Evolutionary conservation across 2,329 filamentous ascomycete species (phyloP).

Genomic region (Didymella pomorum): DNA sequence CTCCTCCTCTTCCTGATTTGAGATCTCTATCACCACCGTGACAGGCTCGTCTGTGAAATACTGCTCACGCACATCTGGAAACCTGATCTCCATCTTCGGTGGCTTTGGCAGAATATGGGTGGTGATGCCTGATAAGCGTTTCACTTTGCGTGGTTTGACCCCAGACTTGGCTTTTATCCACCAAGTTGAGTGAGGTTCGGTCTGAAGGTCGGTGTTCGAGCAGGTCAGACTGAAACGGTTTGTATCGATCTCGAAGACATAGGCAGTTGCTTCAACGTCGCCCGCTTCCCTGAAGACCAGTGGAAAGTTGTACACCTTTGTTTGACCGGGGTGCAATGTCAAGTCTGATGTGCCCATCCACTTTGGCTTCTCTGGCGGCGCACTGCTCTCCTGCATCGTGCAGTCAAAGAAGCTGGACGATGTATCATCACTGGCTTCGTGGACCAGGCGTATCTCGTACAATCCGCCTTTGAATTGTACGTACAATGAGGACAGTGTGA

Average conservation of each 20-base stretch:
- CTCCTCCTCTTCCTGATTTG: slow-evolving; percentile 84
- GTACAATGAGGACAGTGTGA: slow-evolving; percentile 59
- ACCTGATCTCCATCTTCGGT: slow-evolving; percentile 83
- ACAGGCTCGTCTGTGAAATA: slow-evolving; percentile 88
- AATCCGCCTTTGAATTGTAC: slow-evolving; percentile 62
- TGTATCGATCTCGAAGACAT: slow-evolving; percentile 69
- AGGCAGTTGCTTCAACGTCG: slow-evolving; percentile 71
- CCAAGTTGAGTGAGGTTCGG: slow-evolving; percentile 40
- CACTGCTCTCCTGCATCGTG: slow-evolving; percentile 38
- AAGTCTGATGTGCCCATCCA: slow-evolving; percentile 69
- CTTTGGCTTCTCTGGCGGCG: slow-evolving; percentile 43
- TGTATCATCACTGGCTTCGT: slow-evolving; percentile 27
- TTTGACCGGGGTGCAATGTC: slow-evolving; percentile 71
- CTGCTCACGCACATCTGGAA: slow-evolving; percentile 69
- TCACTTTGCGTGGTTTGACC: slow-evolving; percentile 41
- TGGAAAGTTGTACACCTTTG: slow-evolving; percentile 73
- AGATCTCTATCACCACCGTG: slow-evolving; percentile 70
- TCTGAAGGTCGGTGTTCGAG: slow-evolving; percentile 59
- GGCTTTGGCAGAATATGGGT: slow-evolving; percentile 86
- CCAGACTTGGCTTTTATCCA: slow-evolving; percentile 41
- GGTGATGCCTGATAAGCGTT: slow-evolving; percentile 53
- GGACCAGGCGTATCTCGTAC: slow-evolving; percentile 43
- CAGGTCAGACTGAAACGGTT: slow-evolving; percentile 74
- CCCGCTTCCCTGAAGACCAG: slow-evolving; percentile 82
- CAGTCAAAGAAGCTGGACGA: slow-evolving; percentile 35